Conservation (phyloP, 768 basidiomycete species). For the Mycena epipterygia region DNA sequence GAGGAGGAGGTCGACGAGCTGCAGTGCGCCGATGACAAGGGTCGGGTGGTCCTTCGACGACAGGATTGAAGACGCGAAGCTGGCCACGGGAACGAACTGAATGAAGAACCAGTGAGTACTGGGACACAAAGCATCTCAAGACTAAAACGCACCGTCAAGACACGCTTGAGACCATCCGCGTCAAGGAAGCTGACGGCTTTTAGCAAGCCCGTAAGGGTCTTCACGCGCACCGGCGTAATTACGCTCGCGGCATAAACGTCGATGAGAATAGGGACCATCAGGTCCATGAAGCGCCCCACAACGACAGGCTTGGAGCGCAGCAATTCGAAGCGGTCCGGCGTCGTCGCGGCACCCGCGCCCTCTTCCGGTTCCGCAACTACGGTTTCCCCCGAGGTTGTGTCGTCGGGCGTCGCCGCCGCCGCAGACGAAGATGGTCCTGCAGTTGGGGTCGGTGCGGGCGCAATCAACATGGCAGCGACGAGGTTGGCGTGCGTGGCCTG, state of each 20-base stretch:
- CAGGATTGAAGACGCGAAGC: conserved; percentile 94
- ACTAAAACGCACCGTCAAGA: conserved; percentile 76
- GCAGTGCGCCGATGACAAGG: conserved; percentile 89
- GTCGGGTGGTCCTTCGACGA: conserved; percentile 93
- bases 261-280: conserved; percentile 93
- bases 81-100: conserved; percentile 94
- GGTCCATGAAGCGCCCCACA: conserved; percentile 86
- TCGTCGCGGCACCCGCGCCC: conserved; percentile 45
- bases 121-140: background rate
- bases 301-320: conserved; percentile 81
- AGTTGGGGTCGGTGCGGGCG: conserved; percentile 34
- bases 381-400: conserved; percentile 37
- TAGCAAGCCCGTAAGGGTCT: conserved; percentile 88
- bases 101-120: conserved; percentile 12
- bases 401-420: conserved; percentile 39
- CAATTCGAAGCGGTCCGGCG: conserved; percentile 78
- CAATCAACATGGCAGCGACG: conserved; percentile 42
- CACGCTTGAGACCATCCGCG: conserved; percentile 76
- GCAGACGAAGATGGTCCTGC: conserved; percentile 40
- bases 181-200: conserved; percentile 94
- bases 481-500: conserved; percentile 58
- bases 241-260: conserved; percentile 99
- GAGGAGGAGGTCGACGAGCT: conserved; percentile 93
- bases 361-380: conserved; percentile 60
- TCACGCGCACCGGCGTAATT: conserved; percentile 85